phyloP scores from a whole-genome alignment of 352 stramenopile species.

The Blastocystis sp. region DNA sequence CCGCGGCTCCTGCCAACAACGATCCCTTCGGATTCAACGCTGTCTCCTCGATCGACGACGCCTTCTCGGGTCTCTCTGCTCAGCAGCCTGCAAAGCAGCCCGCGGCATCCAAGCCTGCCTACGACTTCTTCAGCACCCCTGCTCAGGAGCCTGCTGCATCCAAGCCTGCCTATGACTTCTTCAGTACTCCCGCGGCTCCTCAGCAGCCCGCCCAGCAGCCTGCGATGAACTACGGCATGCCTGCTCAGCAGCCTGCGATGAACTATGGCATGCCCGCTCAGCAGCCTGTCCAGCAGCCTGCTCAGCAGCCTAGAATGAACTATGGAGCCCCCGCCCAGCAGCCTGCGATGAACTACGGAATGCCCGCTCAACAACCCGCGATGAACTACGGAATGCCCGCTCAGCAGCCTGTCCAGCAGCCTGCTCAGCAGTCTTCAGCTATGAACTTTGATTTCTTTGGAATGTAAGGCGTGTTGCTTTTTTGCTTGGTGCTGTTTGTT shows the following conservation, averaged over 20 bases:
- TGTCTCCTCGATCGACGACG: neutral
- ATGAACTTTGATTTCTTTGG: constrained; percentile 60
- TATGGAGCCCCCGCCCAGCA: neutral
- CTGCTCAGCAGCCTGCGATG: neutral
- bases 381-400: constrained; percentile 32
- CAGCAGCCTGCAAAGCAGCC: neutral
- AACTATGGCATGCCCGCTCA: constrained; percentile 9
- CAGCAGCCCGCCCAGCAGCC: neutral
- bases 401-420: constrained; percentile 3
- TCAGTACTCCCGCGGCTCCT: neutral
- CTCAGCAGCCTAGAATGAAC: neutral
- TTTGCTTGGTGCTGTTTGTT: constrained; percentile 29
- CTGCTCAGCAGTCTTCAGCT: neutral
- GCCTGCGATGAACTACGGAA: constrained; percentile 26
- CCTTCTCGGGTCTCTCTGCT: neutral
- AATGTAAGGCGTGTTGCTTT: constrained; percentile 35
- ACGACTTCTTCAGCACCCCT: constrained; percentile 9
- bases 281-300: neutral
- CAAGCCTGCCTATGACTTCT: neutral
- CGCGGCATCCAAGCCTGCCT: neutral
- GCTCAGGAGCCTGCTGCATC: neutral
- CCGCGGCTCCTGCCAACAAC: neutral
- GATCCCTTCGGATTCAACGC: constrained; percentile 18
- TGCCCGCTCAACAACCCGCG: neutral
- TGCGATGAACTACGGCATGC: neutral